Base-by-base conservation (phyloP, 164 flowering plant genomes). In the Kingdonia uniflora region DNA sequence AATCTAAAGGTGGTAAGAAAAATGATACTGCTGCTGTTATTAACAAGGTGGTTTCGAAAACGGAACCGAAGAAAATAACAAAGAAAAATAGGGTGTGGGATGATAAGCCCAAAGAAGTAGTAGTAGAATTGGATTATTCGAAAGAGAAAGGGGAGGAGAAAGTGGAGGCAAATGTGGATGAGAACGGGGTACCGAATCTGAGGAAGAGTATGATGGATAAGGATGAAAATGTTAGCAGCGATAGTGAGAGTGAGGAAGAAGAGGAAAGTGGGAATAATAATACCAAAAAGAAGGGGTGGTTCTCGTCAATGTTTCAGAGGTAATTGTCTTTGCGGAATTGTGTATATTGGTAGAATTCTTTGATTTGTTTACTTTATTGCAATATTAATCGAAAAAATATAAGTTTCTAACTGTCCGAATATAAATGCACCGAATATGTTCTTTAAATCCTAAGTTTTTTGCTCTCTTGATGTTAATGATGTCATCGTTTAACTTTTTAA, bases 251-350 rank as follows among this genome's bases (percentile, higher is more conserved):
- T 62, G 97, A 87, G 29, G 87, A 81, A 23, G 86, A 77, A 55
- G 97, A 85, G 25, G 89, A 85, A 25, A 69, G 64, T 29, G 59
- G 45, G 58, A 81, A 81, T 70, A 63, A 53, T 43, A 75, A 71
- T 45, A 52, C 67, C 1, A 85, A 82, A 77, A 87, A 80, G 75
- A 84, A 75, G 62, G 95, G 95, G 16, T 92, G 96, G 99, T 88
- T 92, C 68, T 86, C 99, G 21, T 76, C 97, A 10, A 76, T 92
- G 89, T 88, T 92, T 71, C 91, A 81, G 59, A 86, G 98, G 98
- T 92, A 73, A n/a, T n/a, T n/a, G n/a, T n/a, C n/a, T n/a, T n/a
- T n/a, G n/a, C n/a, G n/a, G n/a, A n/a, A n/a, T n/a, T n/a, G n/a
- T n/a, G n/a, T n/a, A n/a, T n/a, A n/a, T n/a, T n/a, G n/a, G n/a